Conservation (phyloP, 495 filamentous ascomycete genomes). For the Glonium stellatum region DNA sequence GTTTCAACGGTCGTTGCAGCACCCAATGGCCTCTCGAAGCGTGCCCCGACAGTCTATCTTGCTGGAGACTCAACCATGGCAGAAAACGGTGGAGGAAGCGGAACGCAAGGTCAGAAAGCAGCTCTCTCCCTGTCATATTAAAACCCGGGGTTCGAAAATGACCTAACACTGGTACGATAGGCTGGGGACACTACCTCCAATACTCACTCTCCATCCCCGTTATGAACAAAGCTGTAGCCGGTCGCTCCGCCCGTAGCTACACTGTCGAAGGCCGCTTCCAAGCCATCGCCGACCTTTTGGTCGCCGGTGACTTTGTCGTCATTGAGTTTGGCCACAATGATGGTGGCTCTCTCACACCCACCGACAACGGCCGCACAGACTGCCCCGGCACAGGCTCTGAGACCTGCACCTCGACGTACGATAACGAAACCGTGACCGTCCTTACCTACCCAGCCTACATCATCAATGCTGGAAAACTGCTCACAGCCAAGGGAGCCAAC, state of each 20-base stretch:
- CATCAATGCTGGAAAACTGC: constrained; percentile 45
- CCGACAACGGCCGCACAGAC: constrained; percentile 55
- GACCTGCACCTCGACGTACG: constrained; percentile 47
- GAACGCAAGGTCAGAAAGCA: constrained; percentile 23
- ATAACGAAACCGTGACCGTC: constrained; percentile 49
- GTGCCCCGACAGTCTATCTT: constrained; percentile 27
- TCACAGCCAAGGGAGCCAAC: constrained; percentile 52
- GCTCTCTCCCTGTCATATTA: not conserved
- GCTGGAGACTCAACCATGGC: constrained; percentile 33
- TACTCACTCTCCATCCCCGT: constrained; percentile 43
- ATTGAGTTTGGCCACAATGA: constrained; percentile 65
- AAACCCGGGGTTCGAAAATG: not conserved
- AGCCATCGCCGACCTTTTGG: constrained; percentile 43
- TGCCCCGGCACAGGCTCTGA: constrained; percentile 50
- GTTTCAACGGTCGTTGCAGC: not conserved
- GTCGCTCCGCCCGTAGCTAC: constrained; percentile 55
- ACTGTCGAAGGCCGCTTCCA: constrained; percentile 55
- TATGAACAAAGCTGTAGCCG: constrained; percentile 52
- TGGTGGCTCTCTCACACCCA: constrained; percentile 48
- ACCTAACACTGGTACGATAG: constrained; percentile 28
- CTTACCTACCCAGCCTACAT: constrained; percentile 54
- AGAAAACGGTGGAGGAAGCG: constrained; percentile 7
- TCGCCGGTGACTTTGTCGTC: constrained; percentile 50
- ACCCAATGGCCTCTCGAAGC: constrained; percentile 6
- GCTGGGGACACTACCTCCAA: constrained; percentile 55